Percentiles rank a stretch among this genome's conserved stretches.
Conservation (phyloP, 345 rosid species). For the Hibiscus mutabilis region DNA sequence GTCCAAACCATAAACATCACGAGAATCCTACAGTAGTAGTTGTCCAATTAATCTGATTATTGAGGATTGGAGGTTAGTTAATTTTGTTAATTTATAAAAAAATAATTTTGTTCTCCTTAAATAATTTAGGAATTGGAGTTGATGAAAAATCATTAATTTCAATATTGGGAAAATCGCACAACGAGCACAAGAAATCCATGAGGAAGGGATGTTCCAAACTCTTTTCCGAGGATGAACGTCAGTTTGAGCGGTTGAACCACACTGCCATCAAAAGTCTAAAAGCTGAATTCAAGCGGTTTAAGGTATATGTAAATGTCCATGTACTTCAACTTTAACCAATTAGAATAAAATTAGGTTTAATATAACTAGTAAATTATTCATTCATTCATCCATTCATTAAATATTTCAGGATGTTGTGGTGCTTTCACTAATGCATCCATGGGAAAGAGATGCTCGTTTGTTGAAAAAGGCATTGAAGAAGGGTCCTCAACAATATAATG, state of each 20-base stretch:
- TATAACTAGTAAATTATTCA: too few relatives aligned
- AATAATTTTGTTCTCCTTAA: too few relatives aligned
- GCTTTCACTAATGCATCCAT: conserved; percentile 76
- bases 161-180: conserved; percentile 46
- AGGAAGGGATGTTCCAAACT: conserved; percentile 49
- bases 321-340: not conserved
- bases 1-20: too few relatives aligned
- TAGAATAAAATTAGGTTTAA: too few relatives aligned
- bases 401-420: conserved; percentile 52
- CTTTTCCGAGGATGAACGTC: conserved; percentile 68
- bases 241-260: conserved; percentile 72
- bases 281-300: conserved; percentile 72
- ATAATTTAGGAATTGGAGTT: conserved; percentile 58
- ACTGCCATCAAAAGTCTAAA: conserved; percentile 43
- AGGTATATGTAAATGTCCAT: conserved; percentile 28
- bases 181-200: conserved; percentile 42
- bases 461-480: conserved; percentile 51
- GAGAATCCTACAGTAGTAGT: too few relatives aligned
- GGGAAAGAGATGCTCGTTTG: conserved; percentile 91
- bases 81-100: not conserved
- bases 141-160: conserved; percentile 64
- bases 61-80: not conserved
- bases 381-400: too few relatives aligned
- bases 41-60: not conserved
- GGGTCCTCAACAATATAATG: conserved; percentile 39